phyloP scores from a whole-genome alignment of 1,284 basidiomycete genomes.

The Albatrellus sp. region DNA sequence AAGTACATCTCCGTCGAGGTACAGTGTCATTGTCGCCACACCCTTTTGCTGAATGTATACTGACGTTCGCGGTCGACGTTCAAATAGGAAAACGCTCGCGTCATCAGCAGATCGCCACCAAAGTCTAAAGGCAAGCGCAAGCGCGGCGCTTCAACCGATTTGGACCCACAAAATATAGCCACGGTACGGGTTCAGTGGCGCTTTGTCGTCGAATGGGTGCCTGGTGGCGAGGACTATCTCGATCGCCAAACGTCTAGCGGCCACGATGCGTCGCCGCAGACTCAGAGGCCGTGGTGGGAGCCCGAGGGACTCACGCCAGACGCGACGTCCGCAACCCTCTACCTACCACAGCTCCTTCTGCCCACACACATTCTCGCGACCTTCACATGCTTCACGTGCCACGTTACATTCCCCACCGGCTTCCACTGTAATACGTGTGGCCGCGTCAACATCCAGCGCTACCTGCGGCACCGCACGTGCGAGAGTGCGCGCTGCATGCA shows the following conservation, averaged over 20 bases:
- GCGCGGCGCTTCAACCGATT: slow-evolving; percentile 4
- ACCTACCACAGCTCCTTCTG: background rate
- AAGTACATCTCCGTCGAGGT: slow-evolving; percentile 1
- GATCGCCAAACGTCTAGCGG: slow-evolving; percentile 3
- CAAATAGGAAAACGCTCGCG: background rate
- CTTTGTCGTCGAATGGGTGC: slow-evolving; percentile 24
- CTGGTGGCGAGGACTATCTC: slow-evolving; percentile 25
- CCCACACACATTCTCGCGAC: slow-evolving; percentile 10
- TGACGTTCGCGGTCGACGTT: background rate
- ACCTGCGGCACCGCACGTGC: slow-evolving; percentile 27
- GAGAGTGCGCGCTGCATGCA: slow-evolving; percentile 18
- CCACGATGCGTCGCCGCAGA: slow-evolving; percentile 3
- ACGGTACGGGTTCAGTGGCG: slow-evolving; percentile 16
- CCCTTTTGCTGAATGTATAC: background rate
- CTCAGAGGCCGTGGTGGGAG: slow-evolving; percentile 24
- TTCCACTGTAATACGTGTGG: slow-evolving; percentile 31
- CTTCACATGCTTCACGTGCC: slow-evolving; percentile 13
- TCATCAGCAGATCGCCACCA: background rate
- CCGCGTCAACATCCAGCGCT: slow-evolving; percentile 26
- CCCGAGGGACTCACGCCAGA: background rate
- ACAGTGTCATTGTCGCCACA: background rate
- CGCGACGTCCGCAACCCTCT: background rate
- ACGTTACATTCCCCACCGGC: slow-evolving; percentile 14
- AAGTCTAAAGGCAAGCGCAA: background rate
- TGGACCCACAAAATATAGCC: background rate